These are phyloP conservation scores for Calycina herbarum DNA, from an alignment of 2,329 filamentous ascomycete species.

Conservation along the genomic window DNA sequence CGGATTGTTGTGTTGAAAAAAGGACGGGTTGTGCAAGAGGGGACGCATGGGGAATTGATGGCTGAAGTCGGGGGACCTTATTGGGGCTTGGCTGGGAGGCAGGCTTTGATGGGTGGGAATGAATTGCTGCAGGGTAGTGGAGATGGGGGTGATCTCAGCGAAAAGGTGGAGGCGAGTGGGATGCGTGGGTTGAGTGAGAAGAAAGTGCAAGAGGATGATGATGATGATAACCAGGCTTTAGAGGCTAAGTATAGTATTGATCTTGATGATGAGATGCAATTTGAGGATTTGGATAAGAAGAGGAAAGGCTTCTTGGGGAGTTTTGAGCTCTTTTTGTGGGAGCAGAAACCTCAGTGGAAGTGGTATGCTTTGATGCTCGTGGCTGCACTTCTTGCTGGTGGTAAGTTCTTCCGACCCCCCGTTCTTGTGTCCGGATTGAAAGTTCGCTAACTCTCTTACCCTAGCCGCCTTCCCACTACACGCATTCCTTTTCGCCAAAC, in stretches of 20 bases:
- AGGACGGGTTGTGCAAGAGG: constrained; percentile 71
- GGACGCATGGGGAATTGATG: constrained; percentile 72
- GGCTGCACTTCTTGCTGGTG: constrained; percentile 38
- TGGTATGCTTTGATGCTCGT: constrained; percentile 52
- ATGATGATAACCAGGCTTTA: constrained; percentile 6
- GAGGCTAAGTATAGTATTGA: constrained; percentile 17
- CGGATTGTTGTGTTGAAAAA: constrained; percentile 75
- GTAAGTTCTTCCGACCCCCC: constrained; percentile 24
- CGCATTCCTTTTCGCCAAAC: constrained; percentile 34
- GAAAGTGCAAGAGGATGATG: not conserved
- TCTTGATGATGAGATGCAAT: not conserved
- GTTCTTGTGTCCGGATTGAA: not conserved
- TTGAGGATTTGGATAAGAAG: not conserved
- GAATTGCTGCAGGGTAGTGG: not conserved
- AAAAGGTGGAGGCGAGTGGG: constrained; percentile 1
- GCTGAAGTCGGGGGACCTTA: constrained; percentile 61
- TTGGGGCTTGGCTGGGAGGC: constrained; percentile 62
- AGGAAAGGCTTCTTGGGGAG: constrained; percentile 17
- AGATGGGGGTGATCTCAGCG: constrained; percentile 9
- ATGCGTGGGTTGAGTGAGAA: not conserved
- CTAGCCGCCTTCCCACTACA: constrained; percentile 43
- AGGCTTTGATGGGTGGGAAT: constrained; percentile 44
- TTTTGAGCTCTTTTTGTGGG: constrained; percentile 51
- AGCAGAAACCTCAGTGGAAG: constrained; percentile 52
- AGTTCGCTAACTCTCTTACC: constrained; percentile 9